These are phyloP conservation scores for Selaginella moellendorffii DNA, from an alignment of 75 land plant species.

Conservation along the genomic window DNA sequence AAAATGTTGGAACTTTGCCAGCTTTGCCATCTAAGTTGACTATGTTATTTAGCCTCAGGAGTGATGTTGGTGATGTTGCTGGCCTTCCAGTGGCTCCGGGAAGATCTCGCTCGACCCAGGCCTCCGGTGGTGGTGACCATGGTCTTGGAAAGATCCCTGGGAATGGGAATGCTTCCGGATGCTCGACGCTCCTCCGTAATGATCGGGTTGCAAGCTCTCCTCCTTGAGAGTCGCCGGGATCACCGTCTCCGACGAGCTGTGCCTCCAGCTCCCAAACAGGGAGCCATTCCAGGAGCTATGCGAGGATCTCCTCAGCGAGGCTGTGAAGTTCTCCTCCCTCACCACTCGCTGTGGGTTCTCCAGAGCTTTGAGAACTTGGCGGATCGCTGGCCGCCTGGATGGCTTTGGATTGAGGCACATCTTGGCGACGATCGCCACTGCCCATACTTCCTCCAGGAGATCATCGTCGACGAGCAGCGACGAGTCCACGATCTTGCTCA, in stretches of 20 bases:
- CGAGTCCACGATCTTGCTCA: constrained; percentile 73
- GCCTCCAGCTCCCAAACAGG: constrained; percentile 90
- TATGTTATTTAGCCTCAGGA: too few relatives aligned
- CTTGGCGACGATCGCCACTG: constrained; percentile 82
- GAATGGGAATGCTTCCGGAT: constrained; percentile 23
- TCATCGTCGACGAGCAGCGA: constrained; percentile 85
- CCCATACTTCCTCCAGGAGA: constrained; percentile 92
- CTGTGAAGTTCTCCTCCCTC: constrained; percentile 48
- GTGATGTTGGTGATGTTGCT: too few relatives aligned
- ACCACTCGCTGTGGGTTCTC: constrained; percentile 88
- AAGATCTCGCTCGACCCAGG: constrained; percentile 46
- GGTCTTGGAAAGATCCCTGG: constrained; percentile 23
- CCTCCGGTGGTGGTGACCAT: constrained; percentile 21
- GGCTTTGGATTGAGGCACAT: constrained; percentile 84
- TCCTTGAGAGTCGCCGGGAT: constrained; percentile 34
- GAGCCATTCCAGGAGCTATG: constrained; percentile 93
- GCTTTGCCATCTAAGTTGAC: too few relatives aligned
- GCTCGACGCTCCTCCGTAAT: constrained; percentile 18
- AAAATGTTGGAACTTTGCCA: too few relatives aligned
- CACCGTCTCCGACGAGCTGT: constrained; percentile 51
- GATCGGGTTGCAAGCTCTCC: constrained; percentile 19
- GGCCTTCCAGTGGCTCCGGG: constrained; percentile 50
- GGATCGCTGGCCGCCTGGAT: constrained; percentile 65
- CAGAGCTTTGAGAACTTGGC: constrained; percentile 71
- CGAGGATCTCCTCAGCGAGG: constrained; percentile 60